phyloP scores from a whole-genome alignment of 108 stramenopile genomes.

The Hondaea fermentalgiana region DNA sequence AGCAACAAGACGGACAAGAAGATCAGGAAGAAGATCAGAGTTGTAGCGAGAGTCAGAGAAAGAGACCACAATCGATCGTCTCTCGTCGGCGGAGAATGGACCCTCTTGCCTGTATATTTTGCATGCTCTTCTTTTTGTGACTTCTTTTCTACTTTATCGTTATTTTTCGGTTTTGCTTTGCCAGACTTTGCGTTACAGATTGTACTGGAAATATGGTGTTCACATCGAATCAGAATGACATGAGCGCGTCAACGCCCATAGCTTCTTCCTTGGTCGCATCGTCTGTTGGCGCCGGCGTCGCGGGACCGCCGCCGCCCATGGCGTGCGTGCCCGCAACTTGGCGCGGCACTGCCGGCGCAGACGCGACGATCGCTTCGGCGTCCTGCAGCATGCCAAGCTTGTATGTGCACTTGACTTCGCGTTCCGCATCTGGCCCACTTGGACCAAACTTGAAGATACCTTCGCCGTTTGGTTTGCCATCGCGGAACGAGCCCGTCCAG shows the following conservation, averaged over 20 bases:
- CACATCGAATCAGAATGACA: neutral
- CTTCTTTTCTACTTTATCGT: too few species aligned
- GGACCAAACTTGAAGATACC: neutral
- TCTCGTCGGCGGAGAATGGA: too few species aligned
- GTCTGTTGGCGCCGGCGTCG: neutral
- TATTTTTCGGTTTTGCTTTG: too few species aligned
- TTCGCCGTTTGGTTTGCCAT: neutral
- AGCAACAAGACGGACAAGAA: neutral
- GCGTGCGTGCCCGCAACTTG: neutral
- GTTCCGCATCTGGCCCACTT: neutral
- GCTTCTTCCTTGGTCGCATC: neutral
- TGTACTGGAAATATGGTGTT: neutral
- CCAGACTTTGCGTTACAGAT: too few species aligned
- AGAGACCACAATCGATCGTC: too few species aligned
- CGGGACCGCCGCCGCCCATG: neutral
- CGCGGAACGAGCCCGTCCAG: neutral
- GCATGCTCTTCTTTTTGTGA: too few species aligned
- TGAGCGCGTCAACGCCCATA: neutral
- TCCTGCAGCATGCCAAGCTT: neutral
- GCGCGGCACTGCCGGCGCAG: too few species aligned
- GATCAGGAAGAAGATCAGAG: too few species aligned
- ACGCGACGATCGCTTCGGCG: neutral
- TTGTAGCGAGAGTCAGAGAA: too few species aligned
- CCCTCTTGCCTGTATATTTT: too few species aligned
- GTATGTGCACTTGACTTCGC: neutral